phyloP scores from a whole-genome alignment of 495 filamentous ascomycete genomes.

The Podospora pseudopauciseta region DNA sequence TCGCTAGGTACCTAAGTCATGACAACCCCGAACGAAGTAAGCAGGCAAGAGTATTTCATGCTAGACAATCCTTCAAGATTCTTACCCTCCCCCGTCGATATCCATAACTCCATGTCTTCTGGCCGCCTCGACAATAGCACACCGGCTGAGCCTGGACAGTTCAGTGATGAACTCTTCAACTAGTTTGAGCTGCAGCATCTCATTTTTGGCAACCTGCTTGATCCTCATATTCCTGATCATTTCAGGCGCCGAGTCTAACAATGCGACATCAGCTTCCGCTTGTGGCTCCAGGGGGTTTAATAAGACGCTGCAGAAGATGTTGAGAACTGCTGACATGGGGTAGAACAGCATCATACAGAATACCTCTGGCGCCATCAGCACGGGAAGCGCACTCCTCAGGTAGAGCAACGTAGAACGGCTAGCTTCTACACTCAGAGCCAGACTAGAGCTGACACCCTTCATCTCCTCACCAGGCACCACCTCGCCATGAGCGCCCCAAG shows the following conservation, averaged over 20 bases:
- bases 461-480: conserved; percentile 32
- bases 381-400: conserved; percentile 39
- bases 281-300: conserved; percentile 45
- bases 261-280: conserved; percentile 43
- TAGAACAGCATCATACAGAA: conserved; percentile 53
- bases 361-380: conserved; percentile 39
- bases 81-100: neutral
- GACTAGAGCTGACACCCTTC: conserved; percentile 48
- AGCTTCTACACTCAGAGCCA: conserved; percentile 50
- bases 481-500: conserved; percentile 18
- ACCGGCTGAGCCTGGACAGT: conserved; percentile 34
- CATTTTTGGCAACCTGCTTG: conserved; percentile 38
- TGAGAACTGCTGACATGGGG: conserved; percentile 49
- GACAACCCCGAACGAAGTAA: no score
- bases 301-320: conserved; percentile 51
- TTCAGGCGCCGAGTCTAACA: conserved; percentile 39
- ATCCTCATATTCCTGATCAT: conserved; percentile 45
- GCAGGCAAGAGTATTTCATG: no score
- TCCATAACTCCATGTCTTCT: neutral
- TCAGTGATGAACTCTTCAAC: conserved; percentile 50
- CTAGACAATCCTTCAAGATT: no score
- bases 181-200: conserved; percentile 44
- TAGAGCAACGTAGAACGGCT: conserved; percentile 51
- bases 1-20: no score
- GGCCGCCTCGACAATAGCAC: conserved; percentile 19